Conservation (phyloP, 2,329 filamentous ascomycete genomes). For the Pseudogymnoascus sp. region DNA sequence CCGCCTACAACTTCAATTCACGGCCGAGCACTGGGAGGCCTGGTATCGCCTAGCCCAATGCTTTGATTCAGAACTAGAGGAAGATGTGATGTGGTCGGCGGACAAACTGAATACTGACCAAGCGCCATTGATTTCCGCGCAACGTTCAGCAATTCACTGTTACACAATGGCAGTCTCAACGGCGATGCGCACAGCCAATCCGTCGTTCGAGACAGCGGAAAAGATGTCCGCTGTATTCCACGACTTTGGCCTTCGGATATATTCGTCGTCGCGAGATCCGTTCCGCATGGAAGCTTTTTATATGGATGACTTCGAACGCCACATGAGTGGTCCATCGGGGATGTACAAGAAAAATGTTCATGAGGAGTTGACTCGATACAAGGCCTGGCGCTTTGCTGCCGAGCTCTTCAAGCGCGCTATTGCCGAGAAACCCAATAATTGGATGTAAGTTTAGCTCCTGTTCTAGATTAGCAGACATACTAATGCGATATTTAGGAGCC, state of each 20-base stretch:
- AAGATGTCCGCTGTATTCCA: slow-evolving; percentile 57
- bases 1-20: slow-evolving; percentile 29
- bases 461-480: not conserved
- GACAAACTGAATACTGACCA: slow-evolving; percentile 33
- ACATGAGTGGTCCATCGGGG: slow-evolving; percentile 44
- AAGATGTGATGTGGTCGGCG: slow-evolving; percentile 32
- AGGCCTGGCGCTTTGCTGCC: slow-evolving; percentile 56
- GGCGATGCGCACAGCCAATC: slow-evolving; percentile 47
- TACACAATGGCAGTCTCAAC: slow-evolving; percentile 58
- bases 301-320: slow-evolving; percentile 51
- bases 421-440: slow-evolving; percentile 48
- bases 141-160: slow-evolving; percentile 31
- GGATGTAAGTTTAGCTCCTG: slow-evolving; percentile 42
- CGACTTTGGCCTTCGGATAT: slow-evolving; percentile 60
- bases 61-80: slow-evolving; percentile 32
- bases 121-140: slow-evolving; percentile 26
- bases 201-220: slow-evolving; percentile 41
- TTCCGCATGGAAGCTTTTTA: slow-evolving; percentile 59
- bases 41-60: slow-evolving; percentile 34
- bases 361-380: slow-evolving; percentile 46
- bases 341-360: slow-evolving; percentile 52
- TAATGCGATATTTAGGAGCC: slow-evolving; percentile 36
- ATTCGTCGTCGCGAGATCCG: slow-evolving; percentile 59
- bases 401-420: slow-evolving; percentile 52
- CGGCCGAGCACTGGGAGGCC: slow-evolving; percentile 32